A percentile compares a stretch with the other conserved stretches of the same genome.
Conservation (phyloP, 768 basidiomycete species). For the Phylloporus sp. region DNA sequence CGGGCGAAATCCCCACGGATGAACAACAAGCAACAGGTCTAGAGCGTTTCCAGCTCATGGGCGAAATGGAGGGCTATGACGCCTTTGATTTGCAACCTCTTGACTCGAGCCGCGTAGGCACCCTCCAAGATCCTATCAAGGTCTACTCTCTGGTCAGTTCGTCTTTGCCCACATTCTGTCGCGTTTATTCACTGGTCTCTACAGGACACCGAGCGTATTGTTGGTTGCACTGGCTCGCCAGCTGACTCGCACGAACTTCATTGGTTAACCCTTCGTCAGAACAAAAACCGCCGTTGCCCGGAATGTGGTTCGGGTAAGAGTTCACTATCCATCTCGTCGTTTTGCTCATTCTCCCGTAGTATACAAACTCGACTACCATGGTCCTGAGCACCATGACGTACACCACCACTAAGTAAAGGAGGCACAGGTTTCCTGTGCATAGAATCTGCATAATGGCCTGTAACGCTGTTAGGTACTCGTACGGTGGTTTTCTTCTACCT, state of each 20-base stretch:
- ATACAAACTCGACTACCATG: conserved; percentile 72
- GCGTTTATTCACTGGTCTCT: background rate
- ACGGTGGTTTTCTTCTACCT: background rate
- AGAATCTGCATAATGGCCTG: conserved; percentile 16
- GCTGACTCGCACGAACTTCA: conserved; percentile 92
- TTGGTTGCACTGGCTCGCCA: conserved; percentile 94
- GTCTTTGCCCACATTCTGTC: background rate
- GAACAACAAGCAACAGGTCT: conserved; percentile 92
- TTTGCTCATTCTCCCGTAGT: conserved; percentile 39
- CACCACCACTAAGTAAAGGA: conserved; percentile 41
- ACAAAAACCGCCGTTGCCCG: conserved; percentile 75
- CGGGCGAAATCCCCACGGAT: conserved; percentile 78
- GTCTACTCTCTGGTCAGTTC: conserved; percentile 79
- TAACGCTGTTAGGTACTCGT: conserved; percentile 5
- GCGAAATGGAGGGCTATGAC: conserved; percentile 81
- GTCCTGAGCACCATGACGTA: conserved; percentile 45
- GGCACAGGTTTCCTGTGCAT: conserved; percentile 1
- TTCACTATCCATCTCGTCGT: background rate
- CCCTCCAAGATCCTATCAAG: conserved; percentile 79
- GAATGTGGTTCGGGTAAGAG: conserved; percentile 90
- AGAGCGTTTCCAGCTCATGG: conserved; percentile 91
- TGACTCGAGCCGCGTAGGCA: conserved; percentile 82
- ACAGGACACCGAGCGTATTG: conserved; percentile 75
- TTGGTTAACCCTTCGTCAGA: conserved; percentile 71
- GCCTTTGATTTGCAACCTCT: conserved; percentile 88